phyloP scores from a whole-genome alignment of 1,284 basidiomycete species.

The Puccinia novopanici region DNA sequence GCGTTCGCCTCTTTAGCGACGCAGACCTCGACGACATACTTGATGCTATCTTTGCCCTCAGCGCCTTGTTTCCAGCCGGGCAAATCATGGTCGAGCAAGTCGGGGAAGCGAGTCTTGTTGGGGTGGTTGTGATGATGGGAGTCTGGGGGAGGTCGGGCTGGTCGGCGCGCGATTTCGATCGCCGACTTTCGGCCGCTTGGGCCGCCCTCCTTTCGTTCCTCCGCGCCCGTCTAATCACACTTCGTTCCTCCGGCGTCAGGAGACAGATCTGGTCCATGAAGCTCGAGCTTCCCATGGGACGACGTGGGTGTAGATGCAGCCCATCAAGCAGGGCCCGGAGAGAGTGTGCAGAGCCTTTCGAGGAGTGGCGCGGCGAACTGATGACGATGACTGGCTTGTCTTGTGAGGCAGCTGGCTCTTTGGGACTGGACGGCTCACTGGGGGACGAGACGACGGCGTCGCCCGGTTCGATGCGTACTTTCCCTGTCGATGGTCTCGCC shows the following conservation, averaged over 20 bases:
- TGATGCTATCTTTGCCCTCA: slow-evolving; percentile 23
- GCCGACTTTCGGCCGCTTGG: slow-evolving; percentile 6
- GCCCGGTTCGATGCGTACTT: slow-evolving; percentile 36
- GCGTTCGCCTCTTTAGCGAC: slow-evolving; percentile 28
- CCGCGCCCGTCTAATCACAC: slow-evolving; percentile 22
- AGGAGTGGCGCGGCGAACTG: slow-evolving; percentile 10
- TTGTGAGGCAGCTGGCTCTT: background rate
- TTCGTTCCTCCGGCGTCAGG: slow-evolving; percentile 35
- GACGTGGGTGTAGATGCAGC: slow-evolving; percentile 20
- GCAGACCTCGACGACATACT: slow-evolving; percentile 45
- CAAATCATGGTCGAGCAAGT: slow-evolving; percentile 10
- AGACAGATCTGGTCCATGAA: slow-evolving; percentile 48
- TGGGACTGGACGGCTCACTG: slow-evolving; percentile 29
- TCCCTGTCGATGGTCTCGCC: slow-evolving; percentile 8
- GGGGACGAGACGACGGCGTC: slow-evolving; percentile 48
- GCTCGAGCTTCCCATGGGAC: background rate
- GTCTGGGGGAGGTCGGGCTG: background rate
- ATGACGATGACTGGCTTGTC: slow-evolving; percentile 20
- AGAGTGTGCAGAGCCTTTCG: slow-evolving; percentile 22
- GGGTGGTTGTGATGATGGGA: background rate
- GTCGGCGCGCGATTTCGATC: slow-evolving; percentile 21
- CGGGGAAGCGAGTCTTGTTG: background rate
- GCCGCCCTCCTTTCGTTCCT: slow-evolving; percentile 37
- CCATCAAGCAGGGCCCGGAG: slow-evolving; percentile 17
- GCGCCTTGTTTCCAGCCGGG: slow-evolving; percentile 17